Evolutionary conservation across 2,329 filamentous ascomycete genomes (phyloP), one percentile per base, ranked within the genome.

Genomic region (Diplocarpon mali): DNA sequence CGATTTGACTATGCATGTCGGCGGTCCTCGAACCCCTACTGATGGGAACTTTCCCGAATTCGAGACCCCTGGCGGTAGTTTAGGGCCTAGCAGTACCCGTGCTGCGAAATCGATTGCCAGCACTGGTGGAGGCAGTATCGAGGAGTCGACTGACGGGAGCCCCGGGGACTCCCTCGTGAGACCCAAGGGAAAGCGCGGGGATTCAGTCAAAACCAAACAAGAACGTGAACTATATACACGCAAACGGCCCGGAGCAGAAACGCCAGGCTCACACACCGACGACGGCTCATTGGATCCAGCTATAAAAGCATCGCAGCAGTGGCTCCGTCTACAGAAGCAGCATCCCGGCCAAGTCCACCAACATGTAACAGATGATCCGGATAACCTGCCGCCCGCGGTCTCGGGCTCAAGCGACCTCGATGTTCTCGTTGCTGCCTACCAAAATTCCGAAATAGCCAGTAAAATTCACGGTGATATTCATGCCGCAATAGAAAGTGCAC

Each of bases 1-100:
- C 27, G 92, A 98, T 62, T 72, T 98, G 34, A 96, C 92, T 0
- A 96, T 98, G 90, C 92, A 98, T 62, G 89, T 88, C 17, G 78
- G 85, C 47, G 71, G 73, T 42, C 68, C 72, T 12, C 68, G 65
- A 31, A 70, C 72, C 1, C 66, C 72, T 10, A 64, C 70, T 2
- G 71, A 78, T 27, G 76, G 79, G 39, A 67, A 75, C 36, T 75
- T 70, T 15, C 68, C 73, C 6, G 67, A 76, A 2, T 73, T 78
- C 45, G 75, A 81, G 29, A 76, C 81, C 44, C 75, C 74, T 13
- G 81, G 85, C 2, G 68, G 75, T 2, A 83, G 78, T 51, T 80
- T 86, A 15, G 82, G 85, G 2, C 85, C 87, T 15, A 95, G 87
- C 67, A 95, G 88, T 60, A 85, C 87, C 9, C 77, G 83, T 47